Base-by-base conservation (phyloP, 2,329 filamentous ascomycete genomes). In the Aspergillus pseudoglaucus region DNA sequence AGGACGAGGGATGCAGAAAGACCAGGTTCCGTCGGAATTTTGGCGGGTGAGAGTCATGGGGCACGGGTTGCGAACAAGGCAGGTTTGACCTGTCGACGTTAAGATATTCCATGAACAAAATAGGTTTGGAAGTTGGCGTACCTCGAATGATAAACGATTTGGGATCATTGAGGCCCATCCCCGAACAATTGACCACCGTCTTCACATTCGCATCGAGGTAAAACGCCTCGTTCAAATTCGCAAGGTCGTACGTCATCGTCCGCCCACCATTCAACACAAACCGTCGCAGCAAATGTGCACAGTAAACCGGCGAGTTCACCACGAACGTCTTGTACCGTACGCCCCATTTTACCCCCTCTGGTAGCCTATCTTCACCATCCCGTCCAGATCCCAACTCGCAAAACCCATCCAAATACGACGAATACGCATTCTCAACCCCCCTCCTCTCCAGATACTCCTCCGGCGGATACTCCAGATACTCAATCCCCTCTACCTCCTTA, bases 21-120 rank as follows among this genome's bases (percentile, higher is more conserved):
- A 75, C 80, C 81, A 84, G 7, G 71, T 75, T 0, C 83, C 83
- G 59, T 85, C 81, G 0, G 72, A 71, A 56, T 81, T 78, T 54
- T 87, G 81, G 22, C 78, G 73, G 2, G 83, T 86, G 17, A 86
- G 70, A 0, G 65, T 76, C 45, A 66, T 66, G 3, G 66, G 54
- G 48, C 68, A 68, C 3, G 67, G 61, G 42, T 76, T 76, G 8
- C 66, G 65, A 7, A 76, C 67, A 10, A 80, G 68, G 45, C 71
- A 71, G 4, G 71, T 75, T 66, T 75, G 73, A 22, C 73, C 70
- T 69, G 42, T 14, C 27, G 14, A 2, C 32, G 5, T 44, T 15
- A 43, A 43, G 38, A 22, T 22, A 22, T 22, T 22, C 12, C 23
- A 25, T 35, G 42, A 23, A 40, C 40, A 22, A 22, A 22, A 5